phyloP scores from a whole-genome alignment of 129 eudicot genomes.

The Ambrosia trifida region DNA sequence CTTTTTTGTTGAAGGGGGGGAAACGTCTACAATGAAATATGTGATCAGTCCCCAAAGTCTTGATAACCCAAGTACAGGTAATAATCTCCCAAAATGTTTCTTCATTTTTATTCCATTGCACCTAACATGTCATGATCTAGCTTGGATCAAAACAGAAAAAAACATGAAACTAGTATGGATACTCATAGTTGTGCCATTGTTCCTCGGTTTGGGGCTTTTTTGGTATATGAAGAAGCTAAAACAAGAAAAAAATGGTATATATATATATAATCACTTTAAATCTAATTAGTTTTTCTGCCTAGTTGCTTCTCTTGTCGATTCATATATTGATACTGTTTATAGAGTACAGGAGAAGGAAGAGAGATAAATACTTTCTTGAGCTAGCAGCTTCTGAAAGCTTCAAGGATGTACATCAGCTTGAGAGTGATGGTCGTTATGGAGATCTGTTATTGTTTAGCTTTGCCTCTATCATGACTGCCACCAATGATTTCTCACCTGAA shows the following conservation, averaged over 20 bases:
- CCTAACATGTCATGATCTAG: too few species aligned
- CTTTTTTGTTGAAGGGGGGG: constrained; percentile 18
- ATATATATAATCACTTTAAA: too few species aligned
- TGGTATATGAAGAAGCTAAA: constrained; percentile 24
- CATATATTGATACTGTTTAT: background rate
- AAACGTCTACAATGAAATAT: constrained; percentile 10
- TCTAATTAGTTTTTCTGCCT: too few species aligned
- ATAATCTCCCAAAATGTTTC: background rate
- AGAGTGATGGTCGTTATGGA: constrained; percentile 21
- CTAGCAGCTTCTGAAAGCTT: constrained; percentile 30
- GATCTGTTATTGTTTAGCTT: too few species aligned
- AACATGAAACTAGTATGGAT: too few species aligned
- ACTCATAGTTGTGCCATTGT: too few species aligned
- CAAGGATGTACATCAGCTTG: constrained; percentile 23
- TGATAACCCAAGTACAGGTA: background rate
- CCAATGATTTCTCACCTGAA: too few species aligned
- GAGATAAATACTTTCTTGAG: too few species aligned
- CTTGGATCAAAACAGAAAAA: too few species aligned
- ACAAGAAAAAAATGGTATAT: constrained; percentile 13
- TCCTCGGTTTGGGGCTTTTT: constrained; percentile 7
- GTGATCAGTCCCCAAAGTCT: constrained; percentile 31
- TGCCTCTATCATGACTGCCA: too few species aligned
- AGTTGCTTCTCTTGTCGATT: background rate
- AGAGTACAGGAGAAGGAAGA: constrained; percentile 26
- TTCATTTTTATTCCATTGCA: background rate